Evolutionary conservation across 2,329 filamentous ascomycete species (phyloP).

Genomic region (Colletotrichum nymphaeae): DNA sequence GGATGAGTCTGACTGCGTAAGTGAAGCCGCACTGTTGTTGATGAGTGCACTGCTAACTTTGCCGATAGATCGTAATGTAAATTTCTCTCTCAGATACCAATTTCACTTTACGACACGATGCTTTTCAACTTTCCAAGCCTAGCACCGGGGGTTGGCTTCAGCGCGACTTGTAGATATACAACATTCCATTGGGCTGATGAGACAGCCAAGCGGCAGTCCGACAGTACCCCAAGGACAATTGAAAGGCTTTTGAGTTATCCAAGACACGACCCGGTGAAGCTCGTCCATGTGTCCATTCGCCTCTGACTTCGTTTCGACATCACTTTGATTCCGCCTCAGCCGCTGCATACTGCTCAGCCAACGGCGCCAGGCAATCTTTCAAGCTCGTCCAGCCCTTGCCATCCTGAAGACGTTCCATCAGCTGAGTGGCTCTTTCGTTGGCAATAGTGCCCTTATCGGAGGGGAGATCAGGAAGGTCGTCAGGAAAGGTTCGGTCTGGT

Average conservation of each 20-base stretch:
- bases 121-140: slow-evolving; percentile 23
- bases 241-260: slow-evolving; percentile 5
- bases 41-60: not conserved
- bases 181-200: not conserved
- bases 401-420: not conserved
- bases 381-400: slow-evolving; percentile 14
- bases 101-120: slow-evolving; percentile 29
- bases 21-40: slow-evolving; percentile 43
- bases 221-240: slow-evolving; percentile 21
- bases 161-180: slow-evolving; percentile 27
- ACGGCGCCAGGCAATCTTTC: not conserved
- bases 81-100: slow-evolving; percentile 29
- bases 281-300: not conserved
- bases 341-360: slow-evolving; percentile 12
- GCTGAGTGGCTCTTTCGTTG: slow-evolving; percentile 9
- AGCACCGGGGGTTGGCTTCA: slow-evolving; percentile 1
- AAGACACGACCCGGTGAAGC: not conserved
- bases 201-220: slow-evolving; percentile 10
- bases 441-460: slow-evolving; percentile 14
- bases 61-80: slow-evolving; percentile 32
- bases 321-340: not conserved
- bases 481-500: not conserved
- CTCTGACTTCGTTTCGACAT: too few species aligned
- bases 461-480: slow-evolving; percentile 14
- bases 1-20: slow-evolving; percentile 91